These are phyloP conservation scores for Aspergillus asperescens DNA, from an alignment of 495 filamentous ascomycete species.

Conservation along the genomic window DNA sequence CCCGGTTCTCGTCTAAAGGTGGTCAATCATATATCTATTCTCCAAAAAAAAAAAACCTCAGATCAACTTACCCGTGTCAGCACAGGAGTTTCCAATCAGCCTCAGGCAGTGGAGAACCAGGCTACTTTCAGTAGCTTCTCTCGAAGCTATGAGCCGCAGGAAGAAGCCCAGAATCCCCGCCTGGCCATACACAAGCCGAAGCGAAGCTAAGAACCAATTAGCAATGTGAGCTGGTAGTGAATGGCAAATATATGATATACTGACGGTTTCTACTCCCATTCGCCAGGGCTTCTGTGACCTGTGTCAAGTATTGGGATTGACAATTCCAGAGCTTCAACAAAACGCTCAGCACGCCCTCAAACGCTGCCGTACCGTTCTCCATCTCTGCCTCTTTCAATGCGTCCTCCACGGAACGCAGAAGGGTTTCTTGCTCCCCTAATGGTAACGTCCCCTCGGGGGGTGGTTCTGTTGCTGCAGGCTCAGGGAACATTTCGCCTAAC, in stretches of 20 bases:
- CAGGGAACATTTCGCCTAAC: conserved; percentile 23
- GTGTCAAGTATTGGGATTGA: conserved; percentile 39
- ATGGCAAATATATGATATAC: conserved; percentile 20
- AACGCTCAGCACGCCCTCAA: conserved; percentile 24
- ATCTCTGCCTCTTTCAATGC: conserved; percentile 13
- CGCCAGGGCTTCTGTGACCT: conserved; percentile 55
- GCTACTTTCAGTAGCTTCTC: conserved; percentile 27
- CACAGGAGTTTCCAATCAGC: conserved; percentile 74
- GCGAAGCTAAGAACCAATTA: conserved; percentile 43
- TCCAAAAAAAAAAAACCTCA: conserved; percentile 1
- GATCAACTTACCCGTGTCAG: conserved; percentile 70
- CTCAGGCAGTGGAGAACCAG: conserved; percentile 55
- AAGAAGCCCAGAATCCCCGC: conserved; percentile 66
- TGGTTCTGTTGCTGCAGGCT: conserved; percentile 17
- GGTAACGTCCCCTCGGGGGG: conserved; percentile 13
- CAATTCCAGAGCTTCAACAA: conserved; percentile 35
- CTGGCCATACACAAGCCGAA: conserved; percentile 60
- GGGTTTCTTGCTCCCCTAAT: conserved; percentile 5
- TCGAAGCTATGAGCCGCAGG: conserved; percentile 46
- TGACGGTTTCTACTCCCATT: conserved; percentile 65
- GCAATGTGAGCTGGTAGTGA: conserved; percentile 5
- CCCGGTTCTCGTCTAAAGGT: conserved; percentile 64
- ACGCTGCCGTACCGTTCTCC: conserved; percentile 19
- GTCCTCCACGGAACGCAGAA: conserved; percentile 11
- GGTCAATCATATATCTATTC: conserved; percentile 8